Evolutionary conservation across 345 rosid genomes (phyloP).

Genomic region (Eucalyptus curtisii): DNA sequence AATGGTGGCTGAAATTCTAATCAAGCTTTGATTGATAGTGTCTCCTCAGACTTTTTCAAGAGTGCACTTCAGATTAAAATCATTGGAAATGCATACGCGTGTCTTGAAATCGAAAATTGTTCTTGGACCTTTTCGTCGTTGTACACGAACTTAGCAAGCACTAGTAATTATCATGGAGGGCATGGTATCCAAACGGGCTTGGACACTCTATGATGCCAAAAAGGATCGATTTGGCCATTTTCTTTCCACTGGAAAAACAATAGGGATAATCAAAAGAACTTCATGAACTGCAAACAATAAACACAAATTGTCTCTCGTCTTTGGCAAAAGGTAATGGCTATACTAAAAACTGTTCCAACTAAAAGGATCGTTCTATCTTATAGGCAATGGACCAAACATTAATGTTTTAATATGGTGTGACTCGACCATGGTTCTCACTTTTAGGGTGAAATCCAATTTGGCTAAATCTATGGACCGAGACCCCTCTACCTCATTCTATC

Average conservation of each 20-base stretch:
- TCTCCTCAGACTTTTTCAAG: background rate
- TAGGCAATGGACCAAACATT: background rate
- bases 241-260: background rate
- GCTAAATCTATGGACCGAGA: fast-evolving
- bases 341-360: background rate
- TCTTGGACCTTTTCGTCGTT: background rate
- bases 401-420: background rate
- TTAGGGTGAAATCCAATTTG: background rate
- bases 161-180: background rate
- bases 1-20: background rate
- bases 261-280: background rate
- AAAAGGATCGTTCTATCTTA: fast-evolving
- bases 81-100: background rate
- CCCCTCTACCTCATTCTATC: background rate
- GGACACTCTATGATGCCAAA: background rate
- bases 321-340: background rate
- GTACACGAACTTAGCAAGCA: background rate
- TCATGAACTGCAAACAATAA: background rate
- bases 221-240: background rate
- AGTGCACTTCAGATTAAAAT: background rate
- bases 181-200: background rate
- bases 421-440: background rate
- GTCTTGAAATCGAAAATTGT: background rate
- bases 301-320: fast-evolving
- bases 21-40: background rate